A percentile compares a stretch with the other conserved stretches of the same genome.
Evolutionary conservation across 768 basidiomycete genomes (phyloP).

Genomic region (Aureoboletus auriporus): DNA sequence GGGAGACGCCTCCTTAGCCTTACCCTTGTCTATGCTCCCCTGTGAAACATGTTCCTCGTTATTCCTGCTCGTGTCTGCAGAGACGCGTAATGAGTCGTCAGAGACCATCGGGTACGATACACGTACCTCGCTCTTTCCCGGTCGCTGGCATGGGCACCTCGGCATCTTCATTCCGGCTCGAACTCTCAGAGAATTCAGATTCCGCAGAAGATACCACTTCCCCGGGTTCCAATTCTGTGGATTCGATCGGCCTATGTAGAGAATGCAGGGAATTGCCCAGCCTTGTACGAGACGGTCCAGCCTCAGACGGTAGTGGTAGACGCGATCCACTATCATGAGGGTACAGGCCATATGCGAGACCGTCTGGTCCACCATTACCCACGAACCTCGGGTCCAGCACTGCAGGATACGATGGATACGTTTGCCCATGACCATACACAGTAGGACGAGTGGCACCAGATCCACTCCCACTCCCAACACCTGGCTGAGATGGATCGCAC

Average conservation of each 20-base stretch:
- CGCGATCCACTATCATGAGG: neutral
- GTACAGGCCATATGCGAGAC: neutral
- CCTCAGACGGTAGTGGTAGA: neutral
- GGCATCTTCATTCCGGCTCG: conserved; percentile 18
- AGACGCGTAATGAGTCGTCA: neutral
- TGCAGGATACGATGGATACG: conserved; percentile 9
- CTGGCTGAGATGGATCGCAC: conserved; percentile 18
- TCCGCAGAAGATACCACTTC: conserved; percentile 23
- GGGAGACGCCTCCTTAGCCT: conserved; percentile 5
- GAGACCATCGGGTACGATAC: neutral
- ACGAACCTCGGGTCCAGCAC: conserved; percentile 11
- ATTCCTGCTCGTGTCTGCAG: neutral
- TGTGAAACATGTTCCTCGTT: neutral
- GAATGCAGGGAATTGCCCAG: neutral
- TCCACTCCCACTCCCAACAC: conserved; percentile 14
- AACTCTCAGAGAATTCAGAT: conserved; percentile 23
- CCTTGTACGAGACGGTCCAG: conserved; percentile 3
- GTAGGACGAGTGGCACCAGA: conserved; percentile 14
- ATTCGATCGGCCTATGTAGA: neutral
- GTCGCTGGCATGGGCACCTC: conserved; percentile 1
- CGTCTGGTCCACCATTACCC: neutral
- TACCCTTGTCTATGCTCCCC: conserved; percentile 15
- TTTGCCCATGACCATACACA: conserved; percentile 1
- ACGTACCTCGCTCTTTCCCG: conserved; percentile 7
- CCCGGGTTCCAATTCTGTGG: conserved; percentile 21